These are phyloP conservation scores for Stephanodiscus triporus DNA, from an alignment of 108 stramenopile species.

Conservation along the genomic window DNA sequence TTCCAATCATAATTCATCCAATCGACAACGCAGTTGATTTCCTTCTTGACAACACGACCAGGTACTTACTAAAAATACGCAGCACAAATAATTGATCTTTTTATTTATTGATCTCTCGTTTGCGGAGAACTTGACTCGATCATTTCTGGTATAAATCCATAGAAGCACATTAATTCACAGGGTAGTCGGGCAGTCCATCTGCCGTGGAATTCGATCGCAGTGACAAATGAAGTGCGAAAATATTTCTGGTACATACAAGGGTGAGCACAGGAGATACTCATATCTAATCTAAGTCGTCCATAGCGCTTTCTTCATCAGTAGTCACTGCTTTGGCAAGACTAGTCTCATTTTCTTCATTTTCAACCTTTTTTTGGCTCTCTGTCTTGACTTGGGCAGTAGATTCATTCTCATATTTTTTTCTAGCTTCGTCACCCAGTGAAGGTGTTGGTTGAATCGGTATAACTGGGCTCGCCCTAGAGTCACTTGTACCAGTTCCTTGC, in stretches of 20 bases:
- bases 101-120: too few relatives aligned
- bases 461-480: neutral
- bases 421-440: neutral
- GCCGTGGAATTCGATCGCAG: neutral
- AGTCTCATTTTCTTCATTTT: conserved; percentile 16
- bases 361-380: conserved; percentile 11
- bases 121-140: neutral
- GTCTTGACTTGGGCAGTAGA: conserved; percentile 8
- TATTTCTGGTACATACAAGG: neutral
- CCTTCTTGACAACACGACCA: conserved; percentile 65
- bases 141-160: too few relatives aligned
- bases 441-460: conserved; percentile 5
- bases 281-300: conserved; percentile 60
- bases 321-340: conserved; percentile 1
- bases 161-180: neutral
- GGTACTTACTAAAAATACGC: conserved; percentile 30
- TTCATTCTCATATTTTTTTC: neutral
- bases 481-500: conserved; percentile 24
- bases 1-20: conserved; percentile 77
- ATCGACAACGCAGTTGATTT: conserved; percentile 75
- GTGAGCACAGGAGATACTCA: neutral
- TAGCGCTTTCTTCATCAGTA: conserved; percentile 26
- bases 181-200: neutral
- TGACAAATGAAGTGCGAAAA: neutral
- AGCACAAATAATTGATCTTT: neutral